Conservation (phyloP, 805 yeast genomes). For the Martiniozyma abietophila region DNA sequence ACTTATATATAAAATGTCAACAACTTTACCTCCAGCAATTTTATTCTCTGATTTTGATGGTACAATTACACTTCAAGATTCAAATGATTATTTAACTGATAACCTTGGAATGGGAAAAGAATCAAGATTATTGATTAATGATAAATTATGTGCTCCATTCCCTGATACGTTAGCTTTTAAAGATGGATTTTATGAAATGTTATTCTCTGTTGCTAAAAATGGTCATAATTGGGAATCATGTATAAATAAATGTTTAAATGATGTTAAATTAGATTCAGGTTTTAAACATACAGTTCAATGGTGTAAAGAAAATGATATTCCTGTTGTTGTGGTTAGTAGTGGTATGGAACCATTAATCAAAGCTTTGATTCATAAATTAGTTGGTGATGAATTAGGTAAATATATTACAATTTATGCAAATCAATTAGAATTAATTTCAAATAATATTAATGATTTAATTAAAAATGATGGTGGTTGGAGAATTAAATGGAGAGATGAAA, state of each 20-base stretch:
- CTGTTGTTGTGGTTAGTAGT: constrained; percentile 78
- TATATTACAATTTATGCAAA: constrained; percentile 78
- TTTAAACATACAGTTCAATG: constrained; percentile 74
- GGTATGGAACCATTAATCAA: constrained; percentile 93
- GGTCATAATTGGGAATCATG: constrained; percentile 57
- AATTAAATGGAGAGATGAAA: constrained; percentile 75
- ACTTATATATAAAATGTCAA: background rate
- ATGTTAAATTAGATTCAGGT: constrained; percentile 82
- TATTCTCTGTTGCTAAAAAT: constrained; percentile 58
- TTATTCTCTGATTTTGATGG: constrained; percentile 98
- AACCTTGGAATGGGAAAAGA: constrained; percentile 75
- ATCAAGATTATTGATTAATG: constrained; percentile 58
- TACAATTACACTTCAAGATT: constrained; percentile 90
- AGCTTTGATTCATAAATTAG: constrained; percentile 50
- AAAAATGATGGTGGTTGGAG: constrained; percentile 54
- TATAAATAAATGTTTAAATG: constrained; percentile 53
- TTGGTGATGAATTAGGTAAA: constrained; percentile 61
- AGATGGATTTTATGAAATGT: constrained; percentile 79
- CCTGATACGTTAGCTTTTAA: constrained; percentile 64
- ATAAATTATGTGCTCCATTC: constrained; percentile 59
- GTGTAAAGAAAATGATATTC: constrained; percentile 63
- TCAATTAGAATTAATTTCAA: constrained; percentile 52
- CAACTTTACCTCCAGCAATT: constrained; percentile 40
- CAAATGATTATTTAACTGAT: constrained; percentile 88
- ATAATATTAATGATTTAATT: constrained; percentile 56